Conservation (phyloP, 129 eudicot species). For the Apium graveolens region DNA sequence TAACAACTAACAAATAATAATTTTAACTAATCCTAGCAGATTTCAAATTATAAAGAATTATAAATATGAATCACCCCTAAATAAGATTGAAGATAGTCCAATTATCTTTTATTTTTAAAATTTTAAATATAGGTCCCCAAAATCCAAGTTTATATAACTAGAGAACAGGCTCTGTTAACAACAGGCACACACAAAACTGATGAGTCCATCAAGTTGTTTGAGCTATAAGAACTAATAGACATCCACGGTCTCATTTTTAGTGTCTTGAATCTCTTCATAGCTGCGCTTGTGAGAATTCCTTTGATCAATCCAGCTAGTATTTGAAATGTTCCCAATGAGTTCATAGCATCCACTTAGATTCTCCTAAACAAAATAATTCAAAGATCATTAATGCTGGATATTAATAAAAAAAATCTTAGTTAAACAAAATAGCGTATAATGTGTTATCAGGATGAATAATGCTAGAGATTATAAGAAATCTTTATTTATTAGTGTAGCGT, state of each 20-base stretch:
- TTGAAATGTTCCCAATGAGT: constrained; percentile 29
- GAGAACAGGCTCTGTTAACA: not conserved
- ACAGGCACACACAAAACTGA: constrained; percentile 1
- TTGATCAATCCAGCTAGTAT: constrained; percentile 9
- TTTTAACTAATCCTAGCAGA: not conserved
- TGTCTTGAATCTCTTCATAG: constrained; percentile 11
- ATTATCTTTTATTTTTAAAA: not conserved
- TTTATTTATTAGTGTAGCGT: not conserved
- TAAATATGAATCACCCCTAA: not conserved
- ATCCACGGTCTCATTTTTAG: constrained; percentile 33
- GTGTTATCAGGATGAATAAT: not conserved
- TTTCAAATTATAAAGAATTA: not conserved
- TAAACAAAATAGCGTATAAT: no score
- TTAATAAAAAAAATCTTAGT: no score
- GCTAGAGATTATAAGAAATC: not conserved
- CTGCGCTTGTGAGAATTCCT: constrained; percentile 28
- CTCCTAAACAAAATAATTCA: constrained; percentile 25
- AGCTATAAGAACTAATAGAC: constrained; percentile 21
- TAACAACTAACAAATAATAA: not conserved
- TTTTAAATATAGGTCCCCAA: not conserved
- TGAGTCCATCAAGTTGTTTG: constrained; percentile 11
- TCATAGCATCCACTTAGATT: constrained; percentile 45
- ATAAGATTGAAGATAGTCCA: not conserved
- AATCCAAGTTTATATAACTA: not conserved
- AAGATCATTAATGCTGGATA: not conserved